phyloP scores from a whole-genome alignment of 495 filamentous ascomycete species.

The Cetradonia linearis region DNA sequence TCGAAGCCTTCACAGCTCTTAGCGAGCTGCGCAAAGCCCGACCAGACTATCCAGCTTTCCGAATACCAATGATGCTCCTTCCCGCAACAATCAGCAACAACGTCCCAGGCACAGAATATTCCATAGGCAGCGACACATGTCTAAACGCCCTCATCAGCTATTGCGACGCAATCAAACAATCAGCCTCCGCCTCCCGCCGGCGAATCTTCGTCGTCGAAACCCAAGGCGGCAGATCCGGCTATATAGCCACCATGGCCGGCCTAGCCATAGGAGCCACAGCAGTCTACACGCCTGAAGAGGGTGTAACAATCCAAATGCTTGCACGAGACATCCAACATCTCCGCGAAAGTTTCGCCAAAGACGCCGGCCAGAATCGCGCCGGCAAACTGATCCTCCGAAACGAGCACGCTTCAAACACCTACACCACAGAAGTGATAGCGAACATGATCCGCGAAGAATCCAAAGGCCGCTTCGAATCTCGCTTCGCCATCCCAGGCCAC shows the following conservation, averaged over 20 bases:
- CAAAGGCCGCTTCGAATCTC: conserved; percentile 83
- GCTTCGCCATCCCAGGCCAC: conserved; percentile 87
- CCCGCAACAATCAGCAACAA: conserved; percentile 99
- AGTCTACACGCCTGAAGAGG: conserved; percentile 96
- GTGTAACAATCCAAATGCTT: conserved; percentile 88
- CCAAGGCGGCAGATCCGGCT: conserved; percentile 89
- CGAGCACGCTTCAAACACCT: conserved; percentile 81
- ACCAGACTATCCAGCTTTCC: conserved; percentile 67
- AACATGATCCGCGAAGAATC: conserved; percentile 94
- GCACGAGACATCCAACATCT: conserved; percentile 83
- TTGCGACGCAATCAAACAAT: conserved; percentile 96
- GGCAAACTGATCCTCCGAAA: conserved; percentile 93
- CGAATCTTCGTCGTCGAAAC: conserved; percentile 97
- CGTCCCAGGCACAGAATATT: conserved; percentile 96
- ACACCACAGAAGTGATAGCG: conserved; percentile 85
- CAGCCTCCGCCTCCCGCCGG: conserved; percentile 80
- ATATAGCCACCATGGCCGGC: conserved; percentile 83
- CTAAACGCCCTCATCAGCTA: conserved; percentile 93
- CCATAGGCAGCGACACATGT: conserved; percentile 92
- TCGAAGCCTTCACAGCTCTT: conserved; percentile 91
- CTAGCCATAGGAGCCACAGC: conserved; percentile 85
- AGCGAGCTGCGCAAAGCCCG: conserved; percentile 75
- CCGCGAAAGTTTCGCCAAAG: conserved; percentile 70
- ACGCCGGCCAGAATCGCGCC: conserved; percentile 81
- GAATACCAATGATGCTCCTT: conserved; percentile 84